These are phyloP conservation scores for Teratosphaeria gauchensis DNA, from an alignment of 2,329 filamentous ascomycete species.

Conservation along the genomic window DNA sequence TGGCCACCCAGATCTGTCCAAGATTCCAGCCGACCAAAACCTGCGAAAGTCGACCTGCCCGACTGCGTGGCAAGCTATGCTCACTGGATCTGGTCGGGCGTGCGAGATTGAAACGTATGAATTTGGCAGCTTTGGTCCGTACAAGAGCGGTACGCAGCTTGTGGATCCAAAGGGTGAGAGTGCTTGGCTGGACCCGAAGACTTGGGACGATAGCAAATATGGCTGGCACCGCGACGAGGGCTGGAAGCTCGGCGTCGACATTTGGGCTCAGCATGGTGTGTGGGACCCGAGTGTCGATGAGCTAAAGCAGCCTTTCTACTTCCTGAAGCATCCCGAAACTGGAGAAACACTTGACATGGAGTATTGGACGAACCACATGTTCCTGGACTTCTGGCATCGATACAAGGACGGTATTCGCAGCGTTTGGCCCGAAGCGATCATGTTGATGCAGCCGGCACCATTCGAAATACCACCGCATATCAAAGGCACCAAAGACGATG, in stretches of 20 bases:
- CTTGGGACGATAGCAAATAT: slow-evolving; percentile 78
- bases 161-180: slow-evolving; percentile 79
- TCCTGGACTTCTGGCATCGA: slow-evolving; percentile 72
- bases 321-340: slow-evolving; percentile 65
- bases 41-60: slow-evolving; percentile 88
- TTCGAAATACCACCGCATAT: slow-evolving; percentile 83
- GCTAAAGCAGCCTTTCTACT: slow-evolving; percentile 78
- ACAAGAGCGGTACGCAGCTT: slow-evolving; percentile 72
- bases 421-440: slow-evolving; percentile 69
- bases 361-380: slow-evolving; percentile 83
- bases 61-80: slow-evolving; percentile 85
- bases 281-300: slow-evolving; percentile 78
- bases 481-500: slow-evolving; percentile 80
- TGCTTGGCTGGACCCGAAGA: slow-evolving; percentile 68
- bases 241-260: slow-evolving; percentile 88
- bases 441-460: slow-evolving; percentile 86
- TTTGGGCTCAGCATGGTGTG: slow-evolving; percentile 95
- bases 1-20: slow-evolving; percentile 69
- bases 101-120: slow-evolving; percentile 89
- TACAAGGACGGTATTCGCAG: slow-evolving; percentile 66
- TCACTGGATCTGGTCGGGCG: slow-evolving; percentile 82
- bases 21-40: slow-evolving; percentile 77
- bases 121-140: slow-evolving; percentile 85
- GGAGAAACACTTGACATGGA: slow-evolving; percentile 69
- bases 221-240: slow-evolving; percentile 78